Evolutionary conservation across 2,329 filamentous ascomycete species (phyloP).

Genomic region (Aspergillus chevalieri): DNA sequence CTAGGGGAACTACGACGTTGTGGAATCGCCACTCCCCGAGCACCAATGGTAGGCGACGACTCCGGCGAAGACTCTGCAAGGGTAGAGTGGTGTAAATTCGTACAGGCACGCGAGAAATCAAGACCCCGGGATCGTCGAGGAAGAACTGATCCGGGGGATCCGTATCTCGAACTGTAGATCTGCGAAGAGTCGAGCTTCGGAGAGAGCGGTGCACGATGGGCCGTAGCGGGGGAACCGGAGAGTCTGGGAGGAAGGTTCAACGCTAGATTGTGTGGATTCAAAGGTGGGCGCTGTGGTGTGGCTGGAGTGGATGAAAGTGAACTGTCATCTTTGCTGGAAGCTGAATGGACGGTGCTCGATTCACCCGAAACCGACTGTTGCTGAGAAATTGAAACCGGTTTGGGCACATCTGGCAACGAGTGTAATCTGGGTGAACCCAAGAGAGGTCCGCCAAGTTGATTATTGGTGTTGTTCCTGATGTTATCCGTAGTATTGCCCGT

Average conservation of each 20-base stretch:
- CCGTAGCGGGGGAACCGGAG: slow-evolving; percentile 44
- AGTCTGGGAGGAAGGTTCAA: slow-evolving; percentile 60
- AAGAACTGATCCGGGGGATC: slow-evolving; percentile 78
- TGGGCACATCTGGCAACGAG: slow-evolving; percentile 62
- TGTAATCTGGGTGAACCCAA: slow-evolving; percentile 48
- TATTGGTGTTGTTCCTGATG: slow-evolving; percentile 11
- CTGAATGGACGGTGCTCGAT: slow-evolving; percentile 23
- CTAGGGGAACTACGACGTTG: slow-evolving; percentile 57
- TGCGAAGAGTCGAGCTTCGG: slow-evolving; percentile 80
- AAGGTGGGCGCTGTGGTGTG: slow-evolving; percentile 65
- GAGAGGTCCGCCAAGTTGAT: slow-evolving; percentile 12
- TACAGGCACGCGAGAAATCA: slow-evolving; percentile 89
- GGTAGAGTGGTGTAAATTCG: slow-evolving; percentile 91
- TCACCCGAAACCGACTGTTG: slow-evolving; percentile 52
- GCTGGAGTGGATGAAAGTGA: slow-evolving; percentile 51
- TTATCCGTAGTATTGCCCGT: slow-evolving; percentile 6
- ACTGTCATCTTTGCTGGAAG: slow-evolving; percentile 62
- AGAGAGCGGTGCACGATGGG: slow-evolving; percentile 64
- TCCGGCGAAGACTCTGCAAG: slow-evolving; percentile 86
- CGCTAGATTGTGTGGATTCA: slow-evolving; percentile 59
- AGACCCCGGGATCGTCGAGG: slow-evolving; percentile 83
- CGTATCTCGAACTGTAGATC: slow-evolving; percentile 80
- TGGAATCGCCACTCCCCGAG: slow-evolving; percentile 58
- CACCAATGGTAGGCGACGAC: slow-evolving; percentile 78
- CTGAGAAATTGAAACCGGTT: slow-evolving; percentile 48